Evolutionary conservation across 208 protist genomes (phyloP).

Genomic region (Entamoeba histolytica): DNA sequence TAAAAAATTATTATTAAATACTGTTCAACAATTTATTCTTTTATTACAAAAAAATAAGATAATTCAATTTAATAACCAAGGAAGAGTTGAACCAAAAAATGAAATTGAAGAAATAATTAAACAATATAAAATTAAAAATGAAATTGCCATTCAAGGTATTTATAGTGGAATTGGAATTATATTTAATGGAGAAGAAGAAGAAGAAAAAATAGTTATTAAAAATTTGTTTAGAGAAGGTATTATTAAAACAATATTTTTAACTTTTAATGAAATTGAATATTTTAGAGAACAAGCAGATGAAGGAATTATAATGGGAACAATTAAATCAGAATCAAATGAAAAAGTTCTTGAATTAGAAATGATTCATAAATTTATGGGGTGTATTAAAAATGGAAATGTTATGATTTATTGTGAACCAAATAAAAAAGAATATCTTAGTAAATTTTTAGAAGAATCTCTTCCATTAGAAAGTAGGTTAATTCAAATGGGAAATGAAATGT

Average conservation of each 20-base stretch:
- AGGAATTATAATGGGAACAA: neutral
- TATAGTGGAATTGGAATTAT: neutral
- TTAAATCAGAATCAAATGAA: neutral
- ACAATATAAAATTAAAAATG: neutral
- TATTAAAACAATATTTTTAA: neutral
- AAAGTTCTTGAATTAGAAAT: constrained; percentile 53
- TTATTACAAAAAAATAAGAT: neutral
- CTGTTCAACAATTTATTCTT: neutral
- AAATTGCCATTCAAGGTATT: neutral
- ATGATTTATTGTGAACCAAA: neutral
- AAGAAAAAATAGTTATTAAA: neutral
- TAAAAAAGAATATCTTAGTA: neutral
- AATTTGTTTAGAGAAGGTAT: neutral
- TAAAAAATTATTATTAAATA: neutral
- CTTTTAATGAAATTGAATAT: neutral
- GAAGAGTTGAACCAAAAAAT: neutral
- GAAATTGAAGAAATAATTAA: neutral
- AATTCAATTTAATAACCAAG: no score
- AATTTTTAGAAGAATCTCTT: constrained; percentile 84
- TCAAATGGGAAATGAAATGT: neutral
- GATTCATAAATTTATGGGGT: constrained; percentile 75
- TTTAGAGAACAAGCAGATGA: neutral
- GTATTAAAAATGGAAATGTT: constrained; percentile 51
- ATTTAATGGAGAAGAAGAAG: neutral
- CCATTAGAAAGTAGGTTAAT: constrained; percentile 94